Evolutionary conservation across 768 basidiomycete species (phyloP).

Genomic region (Phallus indusiatus): DNA sequence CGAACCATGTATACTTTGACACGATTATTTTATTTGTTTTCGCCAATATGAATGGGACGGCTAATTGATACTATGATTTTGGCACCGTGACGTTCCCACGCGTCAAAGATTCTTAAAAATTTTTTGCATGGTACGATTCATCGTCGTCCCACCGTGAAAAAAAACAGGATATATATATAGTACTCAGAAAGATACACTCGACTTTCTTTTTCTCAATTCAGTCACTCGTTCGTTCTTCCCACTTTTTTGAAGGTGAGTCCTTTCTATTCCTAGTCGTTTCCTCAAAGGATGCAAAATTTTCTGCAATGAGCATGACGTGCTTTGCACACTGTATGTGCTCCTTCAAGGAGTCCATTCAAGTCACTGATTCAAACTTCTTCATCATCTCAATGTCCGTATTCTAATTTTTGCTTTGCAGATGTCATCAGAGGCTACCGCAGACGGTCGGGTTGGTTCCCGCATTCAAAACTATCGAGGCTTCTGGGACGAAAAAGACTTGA

Average conservation of each 20-base stretch:
- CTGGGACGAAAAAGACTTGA: constrained; percentile 76
- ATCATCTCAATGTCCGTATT: neutral
- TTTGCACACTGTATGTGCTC: constrained; percentile 50
- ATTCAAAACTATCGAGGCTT: constrained; percentile 83
- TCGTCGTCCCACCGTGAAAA: neutral
- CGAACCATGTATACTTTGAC: too few relatives aligned
- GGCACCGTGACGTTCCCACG: neutral
- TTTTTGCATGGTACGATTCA: neutral
- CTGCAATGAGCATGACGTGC: constrained; percentile 47
- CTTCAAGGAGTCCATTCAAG: constrained; percentile 75
- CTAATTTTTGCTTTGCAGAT: neutral
- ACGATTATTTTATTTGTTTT: too few relatives aligned
- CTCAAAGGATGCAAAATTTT: constrained; percentile 34
- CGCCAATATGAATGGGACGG: too few relatives aligned
- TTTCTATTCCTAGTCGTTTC: neutral
- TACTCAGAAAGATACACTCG: neutral
- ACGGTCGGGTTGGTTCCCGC: constrained; percentile 56
- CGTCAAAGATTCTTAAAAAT: neutral
- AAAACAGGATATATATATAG: neutral
- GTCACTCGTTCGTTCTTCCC: neutral
- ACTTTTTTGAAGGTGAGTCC: neutral
- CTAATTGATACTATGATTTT: too few relatives aligned
- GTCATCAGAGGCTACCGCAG: constrained; percentile 28
- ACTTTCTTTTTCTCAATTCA: neutral
- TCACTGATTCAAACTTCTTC: constrained; percentile 43